Base-by-base conservation (phyloP, 2,329 filamentous ascomycete genomes). In the Tolypocladium tundrense region DNA sequence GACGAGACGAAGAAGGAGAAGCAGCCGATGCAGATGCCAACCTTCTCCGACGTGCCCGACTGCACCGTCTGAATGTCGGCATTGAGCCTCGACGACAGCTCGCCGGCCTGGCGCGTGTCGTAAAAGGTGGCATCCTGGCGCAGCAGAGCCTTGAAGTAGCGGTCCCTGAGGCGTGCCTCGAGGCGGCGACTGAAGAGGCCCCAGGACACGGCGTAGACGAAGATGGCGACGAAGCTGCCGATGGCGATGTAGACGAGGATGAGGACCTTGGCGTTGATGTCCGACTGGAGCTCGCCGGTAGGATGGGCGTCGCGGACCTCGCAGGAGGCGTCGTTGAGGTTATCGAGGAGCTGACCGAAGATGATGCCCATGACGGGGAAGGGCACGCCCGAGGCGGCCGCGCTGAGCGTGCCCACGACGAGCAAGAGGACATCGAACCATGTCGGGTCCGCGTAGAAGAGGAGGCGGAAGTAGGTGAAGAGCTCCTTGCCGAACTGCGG, bases 41-140 rank as follows among this genome's bases (percentile, higher is more conserved):
- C 85, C 68, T 90, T 90, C 69, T 89, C 87, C 1, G 83, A 85
- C 0, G 86, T 88, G 16, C 87, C 87, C 0, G 80, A 79, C 64
- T 87, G 86, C 55, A 90, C 83, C 1, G 82, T 80, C 59, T 85
- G 80, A 40, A 88, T 85, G 64, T 89, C 86, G 57, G 78, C 77
- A 65, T 85, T 85, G 50, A 90, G 78, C 21, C 86, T 77, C 10
- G 83, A 81, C 1, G 82, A 79, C 14, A 88, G 80, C 67, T 88
- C 83, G 19, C 85, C 85, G 0, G 84, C 78, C 53, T 82, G 79
- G 11, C 85, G 75, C 16, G 77, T 77, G 64, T 88, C 85, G 66
- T 88, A 87, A 67, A 82, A 88, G 16, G 82, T 73, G 0, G 84
- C 78, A 58, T 87, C 84, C 65, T 88, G 84, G 53, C 77, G 73